Evolutionary conservation across 129 eudicot genomes (phyloP).

Genomic region (Centrapalus pauciflorus): DNA sequence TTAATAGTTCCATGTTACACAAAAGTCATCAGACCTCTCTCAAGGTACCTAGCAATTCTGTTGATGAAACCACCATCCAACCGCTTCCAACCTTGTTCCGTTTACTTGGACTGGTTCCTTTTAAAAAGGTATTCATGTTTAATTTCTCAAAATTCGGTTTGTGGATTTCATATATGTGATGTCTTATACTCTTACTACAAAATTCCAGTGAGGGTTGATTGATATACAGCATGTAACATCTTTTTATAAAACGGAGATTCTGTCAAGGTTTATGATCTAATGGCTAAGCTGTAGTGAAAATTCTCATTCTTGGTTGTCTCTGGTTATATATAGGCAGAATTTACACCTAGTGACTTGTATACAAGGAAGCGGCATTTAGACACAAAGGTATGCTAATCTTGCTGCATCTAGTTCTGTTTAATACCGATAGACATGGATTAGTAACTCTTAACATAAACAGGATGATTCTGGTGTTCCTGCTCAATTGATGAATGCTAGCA

Average conservation of each 20-base stretch:
- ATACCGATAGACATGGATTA: conserved; percentile 1
- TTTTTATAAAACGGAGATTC: not conserved
- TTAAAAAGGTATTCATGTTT: conserved; percentile 53
- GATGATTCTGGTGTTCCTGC: conserved; percentile 51
- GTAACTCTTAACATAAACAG: conserved; percentile 38
- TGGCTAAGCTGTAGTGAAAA: not conserved
- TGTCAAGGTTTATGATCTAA: not conserved
- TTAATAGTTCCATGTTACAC: conserved; percentile 77
- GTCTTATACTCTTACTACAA: no score
- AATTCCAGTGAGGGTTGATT: not conserved
- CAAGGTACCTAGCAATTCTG: conserved; percentile 48
- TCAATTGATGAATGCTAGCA: conserved; percentile 38
- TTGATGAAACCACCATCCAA: conserved; percentile 68
- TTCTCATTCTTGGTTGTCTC: conserved; percentile 6
- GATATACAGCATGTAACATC: not conserved
- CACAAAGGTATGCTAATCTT: conserved; percentile 35
- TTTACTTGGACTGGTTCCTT: conserved; percentile 76
- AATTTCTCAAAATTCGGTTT: not conserved
- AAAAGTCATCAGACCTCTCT: conserved; percentile 67
- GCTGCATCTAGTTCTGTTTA: not conserved
- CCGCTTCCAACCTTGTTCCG: conserved; percentile 80
- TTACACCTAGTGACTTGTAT: conserved; percentile 71
- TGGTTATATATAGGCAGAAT: conserved; percentile 57
- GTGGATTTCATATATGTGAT: not conserved
- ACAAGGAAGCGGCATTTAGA: conserved; percentile 71